phyloP scores from a whole-genome alignment of 2,329 filamentous ascomycete genomes.

The Arthrobotrys sinensis region DNA sequence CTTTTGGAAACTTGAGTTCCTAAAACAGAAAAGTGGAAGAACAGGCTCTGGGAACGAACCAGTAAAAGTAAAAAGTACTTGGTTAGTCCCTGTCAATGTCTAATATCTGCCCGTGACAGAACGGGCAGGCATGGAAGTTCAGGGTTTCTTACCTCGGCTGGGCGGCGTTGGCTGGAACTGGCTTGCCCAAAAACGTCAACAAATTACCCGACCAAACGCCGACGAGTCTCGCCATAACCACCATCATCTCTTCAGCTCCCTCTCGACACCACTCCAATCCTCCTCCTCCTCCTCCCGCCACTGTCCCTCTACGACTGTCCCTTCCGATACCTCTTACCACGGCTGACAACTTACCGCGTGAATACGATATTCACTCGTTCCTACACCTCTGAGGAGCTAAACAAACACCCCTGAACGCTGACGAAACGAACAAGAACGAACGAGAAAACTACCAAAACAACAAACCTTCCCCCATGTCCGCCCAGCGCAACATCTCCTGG shows the following conservation, averaged over 20 bases:
- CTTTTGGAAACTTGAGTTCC: no score
- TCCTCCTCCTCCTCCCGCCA: slow-evolving; percentile 11
- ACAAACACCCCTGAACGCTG: no score
- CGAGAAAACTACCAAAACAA: not conserved
- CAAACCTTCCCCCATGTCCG: slow-evolving; percentile 31
- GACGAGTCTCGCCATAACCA: slow-evolving; percentile 7
- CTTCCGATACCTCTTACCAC: not conserved
- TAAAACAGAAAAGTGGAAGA: no score
- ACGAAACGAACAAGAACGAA: no score
- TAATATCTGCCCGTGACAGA: slow-evolving; percentile 14
- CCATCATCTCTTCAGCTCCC: slow-evolving; percentile 1
- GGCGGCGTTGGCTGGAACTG: not conserved
- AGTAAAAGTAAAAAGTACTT: no score
- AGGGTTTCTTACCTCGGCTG: slow-evolving; percentile 40
- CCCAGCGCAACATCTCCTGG: slow-evolving; percentile 62
- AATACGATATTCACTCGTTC: no score
- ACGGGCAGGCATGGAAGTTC: not conserved
- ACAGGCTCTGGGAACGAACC: no score
- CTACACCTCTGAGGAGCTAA: no score
- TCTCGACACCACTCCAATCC: slow-evolving; percentile 11
- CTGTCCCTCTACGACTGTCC: not conserved
- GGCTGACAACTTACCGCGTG: not conserved
- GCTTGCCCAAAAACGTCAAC: slow-evolving; percentile 48
- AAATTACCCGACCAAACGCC: slow-evolving; percentile 45
- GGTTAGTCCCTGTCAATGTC: no score